Base-by-base conservation (phyloP, 768 basidiomycete species). In the Agrocybe praecox region DNA sequence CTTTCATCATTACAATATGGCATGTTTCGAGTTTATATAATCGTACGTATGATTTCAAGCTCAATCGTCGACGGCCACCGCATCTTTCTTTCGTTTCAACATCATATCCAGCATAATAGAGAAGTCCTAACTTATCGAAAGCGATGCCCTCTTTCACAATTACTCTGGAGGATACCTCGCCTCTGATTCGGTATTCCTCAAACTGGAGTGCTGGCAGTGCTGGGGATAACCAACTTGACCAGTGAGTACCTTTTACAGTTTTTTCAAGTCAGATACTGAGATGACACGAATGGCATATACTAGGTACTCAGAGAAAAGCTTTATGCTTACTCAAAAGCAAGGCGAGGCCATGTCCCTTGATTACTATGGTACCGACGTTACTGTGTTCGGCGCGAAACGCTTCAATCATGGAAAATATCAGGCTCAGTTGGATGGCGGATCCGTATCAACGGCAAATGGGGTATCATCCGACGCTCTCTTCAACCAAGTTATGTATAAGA, bases 321-420 rank as follows among this genome's bases (percentile, higher is more conserved):
- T 67, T 52, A 69, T 68, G 10, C 59, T 65, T 1, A 76, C 76
- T 17, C 65, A 73, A 22, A 53, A 63, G 1, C 62, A 68, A 24
- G 67, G 68, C 8, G 70, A 71, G 1, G 50, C 62, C 3, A 71
- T 63, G 4, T 58, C 63, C 0, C 70, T 79, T 58, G 49, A 34
- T 32, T 79, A 78, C 66, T 75, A 77, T 46, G 78, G 78, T 8
- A 74, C 74, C 5, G 62, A 62, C 15, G 51, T 78, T 29, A 67
- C 65, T 56, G 65, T 80, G 17, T 78, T 70, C 29, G 79, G 79
- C 6, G 70, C 77, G 2, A 73, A 71, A 40, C 68, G 79, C 8
- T 10, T 24, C 14, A 77, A 77, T 52, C 76, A 79, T 58, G 77
- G 79, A 2, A 62, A 60, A 15, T 68, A 64, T 47, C 60, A 64